Evolutionary conservation across 306 rosid species (phyloP).

Genomic region (Leucaena leucocephala): DNA sequence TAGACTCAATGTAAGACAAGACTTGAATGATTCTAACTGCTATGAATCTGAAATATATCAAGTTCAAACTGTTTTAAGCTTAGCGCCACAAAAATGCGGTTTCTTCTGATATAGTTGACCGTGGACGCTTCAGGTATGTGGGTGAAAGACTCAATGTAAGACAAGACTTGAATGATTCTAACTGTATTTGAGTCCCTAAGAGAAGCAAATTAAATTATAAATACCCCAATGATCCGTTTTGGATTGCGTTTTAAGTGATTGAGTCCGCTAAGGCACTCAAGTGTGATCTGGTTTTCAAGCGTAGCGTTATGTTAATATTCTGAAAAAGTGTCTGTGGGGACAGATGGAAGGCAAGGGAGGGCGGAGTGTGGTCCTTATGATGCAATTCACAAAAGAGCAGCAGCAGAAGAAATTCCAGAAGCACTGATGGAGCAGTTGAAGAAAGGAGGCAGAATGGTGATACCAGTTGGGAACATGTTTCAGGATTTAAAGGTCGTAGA

Average conservation of each 20-base stretch:
- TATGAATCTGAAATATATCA: neutral
- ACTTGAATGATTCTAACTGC: constrained; percentile 11
- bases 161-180: neutral
- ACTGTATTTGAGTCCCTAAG: neutral
- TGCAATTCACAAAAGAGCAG: constrained; percentile 97
- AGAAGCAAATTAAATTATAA: neutral
- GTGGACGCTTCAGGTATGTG: neutral
- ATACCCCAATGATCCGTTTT: too few relatives aligned
- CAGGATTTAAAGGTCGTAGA: constrained; percentile 92
- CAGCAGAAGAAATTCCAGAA: constrained; percentile 85
- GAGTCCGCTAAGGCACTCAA: too few relatives aligned
- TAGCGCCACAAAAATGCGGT: neutral
- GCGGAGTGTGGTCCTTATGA: constrained; percentile 79
- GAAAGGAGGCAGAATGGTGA: constrained; percentile 96
- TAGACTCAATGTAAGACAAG: too few relatives aligned
- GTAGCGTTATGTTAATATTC: neutral
- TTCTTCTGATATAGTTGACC: neutral
- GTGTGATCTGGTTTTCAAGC: too few relatives aligned
- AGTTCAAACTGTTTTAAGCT: neutral
- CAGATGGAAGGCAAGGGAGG: constrained; percentile 97
- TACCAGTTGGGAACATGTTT: constrained; percentile 79
- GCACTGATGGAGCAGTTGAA: constrained; percentile 84
- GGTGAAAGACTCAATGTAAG: neutral
- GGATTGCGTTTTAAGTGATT: too few relatives aligned
- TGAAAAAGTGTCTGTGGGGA: neutral